Evolutionary conservation across 2,329 filamentous ascomycete species (phyloP).

Genomic region (Beauveria scarabaeidicola): DNA sequence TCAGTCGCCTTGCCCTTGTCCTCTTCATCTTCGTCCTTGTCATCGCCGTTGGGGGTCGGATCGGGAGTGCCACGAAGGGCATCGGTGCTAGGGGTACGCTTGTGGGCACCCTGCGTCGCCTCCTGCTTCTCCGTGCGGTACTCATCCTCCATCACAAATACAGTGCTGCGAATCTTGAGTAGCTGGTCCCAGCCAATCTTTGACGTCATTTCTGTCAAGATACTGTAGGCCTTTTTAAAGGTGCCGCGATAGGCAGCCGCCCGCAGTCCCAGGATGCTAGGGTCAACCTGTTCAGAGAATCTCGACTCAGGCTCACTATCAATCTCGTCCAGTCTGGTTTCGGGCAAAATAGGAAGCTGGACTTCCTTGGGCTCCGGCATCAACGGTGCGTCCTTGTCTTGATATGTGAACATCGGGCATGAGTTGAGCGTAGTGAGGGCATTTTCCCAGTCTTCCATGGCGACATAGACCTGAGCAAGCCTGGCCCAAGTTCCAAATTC

Average conservation of each 20-base stretch:
- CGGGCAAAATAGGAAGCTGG: constrained; percentile 74
- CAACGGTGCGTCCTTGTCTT: constrained; percentile 90
- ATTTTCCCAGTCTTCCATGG: constrained; percentile 92
- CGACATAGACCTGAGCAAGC: constrained; percentile 86
- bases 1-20: constrained; percentile 26
- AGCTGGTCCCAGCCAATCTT: constrained; percentile 98
- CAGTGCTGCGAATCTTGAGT: constrained; percentile 86
- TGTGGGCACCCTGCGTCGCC: constrained; percentile 37
- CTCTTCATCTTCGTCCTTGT: constrained; percentile 27
- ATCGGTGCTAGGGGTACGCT: constrained; percentile 71
- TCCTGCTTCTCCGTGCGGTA: constrained; percentile 83
- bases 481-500: constrained; percentile 97
- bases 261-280: constrained; percentile 74
- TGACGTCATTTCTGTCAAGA: constrained; percentile 90
- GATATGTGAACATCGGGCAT: constrained; percentile 99
- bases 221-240: constrained; percentile 87
- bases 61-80: constrained; percentile 65
- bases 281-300: constrained; percentile 78
- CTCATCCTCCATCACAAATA: constrained; percentile 99
- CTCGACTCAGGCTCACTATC: constrained; percentile 80
- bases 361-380: constrained; percentile 91
- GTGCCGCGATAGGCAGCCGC: constrained; percentile 90
- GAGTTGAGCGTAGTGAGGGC: constrained; percentile 93
- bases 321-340: constrained; percentile 90
- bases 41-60: constrained; percentile 41